Conservation (phyloP, 2,329 filamentous ascomycete genomes). For the Venturia aucupariae region DNA sequence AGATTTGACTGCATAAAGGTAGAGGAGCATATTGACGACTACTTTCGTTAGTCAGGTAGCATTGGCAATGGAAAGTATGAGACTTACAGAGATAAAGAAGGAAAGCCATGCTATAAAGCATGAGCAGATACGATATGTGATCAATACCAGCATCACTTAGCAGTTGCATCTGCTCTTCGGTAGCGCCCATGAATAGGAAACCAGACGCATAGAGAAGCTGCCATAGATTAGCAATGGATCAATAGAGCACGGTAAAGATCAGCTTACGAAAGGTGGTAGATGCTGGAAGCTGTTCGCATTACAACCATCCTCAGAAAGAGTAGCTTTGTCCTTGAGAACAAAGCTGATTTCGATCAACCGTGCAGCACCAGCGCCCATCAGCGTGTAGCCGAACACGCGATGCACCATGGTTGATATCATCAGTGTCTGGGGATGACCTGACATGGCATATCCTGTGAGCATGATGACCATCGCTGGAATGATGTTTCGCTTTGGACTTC, state of each 20-base stretch:
- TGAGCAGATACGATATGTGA: constrained; percentile 85
- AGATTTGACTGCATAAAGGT: constrained; percentile 63
- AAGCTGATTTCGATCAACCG: constrained; percentile 90
- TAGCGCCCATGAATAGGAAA: constrained; percentile 95
- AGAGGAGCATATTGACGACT: constrained; percentile 76
- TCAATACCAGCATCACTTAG: constrained; percentile 66
- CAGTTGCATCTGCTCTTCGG: constrained; percentile 87
- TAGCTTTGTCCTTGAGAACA: constrained; percentile 63
- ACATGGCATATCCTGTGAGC: constrained; percentile 94
- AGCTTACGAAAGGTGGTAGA: constrained; percentile 59
- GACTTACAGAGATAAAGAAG: constrained; percentile 72
- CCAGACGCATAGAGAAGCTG: constrained; percentile 85
- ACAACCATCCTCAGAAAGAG: constrained; percentile 56
- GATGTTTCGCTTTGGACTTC: constrained; percentile 82
- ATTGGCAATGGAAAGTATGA: not conserved
- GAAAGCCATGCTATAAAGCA: constrained; percentile 84
- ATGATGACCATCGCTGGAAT: constrained; percentile 86
- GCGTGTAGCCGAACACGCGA: constrained; percentile 80
- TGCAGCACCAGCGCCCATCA: constrained; percentile 80
- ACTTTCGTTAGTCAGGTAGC: not conserved
- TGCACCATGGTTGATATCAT: constrained; percentile 83
- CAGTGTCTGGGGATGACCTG: constrained; percentile 74
- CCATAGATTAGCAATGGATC: not conserved
- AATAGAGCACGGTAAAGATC: too few relatives aligned
- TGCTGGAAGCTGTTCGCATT: constrained; percentile 67